Base-by-base conservation (phyloP, 306 rosid genomes). In the Aeschynomene evenia region DNA sequence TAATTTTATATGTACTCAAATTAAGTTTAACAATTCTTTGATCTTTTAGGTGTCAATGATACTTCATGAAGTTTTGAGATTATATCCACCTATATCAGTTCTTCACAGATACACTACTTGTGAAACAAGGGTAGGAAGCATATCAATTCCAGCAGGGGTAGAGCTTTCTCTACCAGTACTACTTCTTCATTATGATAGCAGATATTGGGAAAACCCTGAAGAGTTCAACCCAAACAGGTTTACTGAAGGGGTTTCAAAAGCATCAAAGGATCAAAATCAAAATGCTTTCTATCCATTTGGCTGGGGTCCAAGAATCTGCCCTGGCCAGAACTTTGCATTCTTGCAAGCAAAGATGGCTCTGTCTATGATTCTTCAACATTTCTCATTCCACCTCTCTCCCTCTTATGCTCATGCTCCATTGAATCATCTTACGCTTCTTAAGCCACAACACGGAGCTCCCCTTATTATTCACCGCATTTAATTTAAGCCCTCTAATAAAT, bases 171-270 rank as follows among this genome's bases (percentile, higher is more conserved):
- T 82, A 3, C 56, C 43, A 10, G 34, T 66, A 9, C 6, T 82
- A 40, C 73, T 76, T 45, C 70, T 78, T 28, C 85, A 85, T 37
- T 21, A 68, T 31, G 87, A 80, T 52, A 55, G 19, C 15, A 58
- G 53, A 6, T 60, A 64, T 14, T 86, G 90, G 87, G 84, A 78
- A 3, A 53, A 80, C 0, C 82, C 79, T 2, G 63, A 46, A 13
- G 77, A 70, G 39, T 85, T 85, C 73, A 78, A 82, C 22, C 85
- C 90, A 10, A 72, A 69, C 52, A 82, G 87, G 39, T 85, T 85
- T 33, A 21, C 73, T 1, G 71, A 80, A 11, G 85, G 87, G 20
- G 78, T 77, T 56, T 57, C 70, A 1, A 78, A 76, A 59, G 79
- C 87, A 33, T 61, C 80, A 4, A 72, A 51, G 42, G 77, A 74